Evolutionary conservation across 2,329 filamentous ascomycete genomes (phyloP), one percentile per base, ranked within the genome.

Genomic region (Malbranchea zuffiana): DNA sequence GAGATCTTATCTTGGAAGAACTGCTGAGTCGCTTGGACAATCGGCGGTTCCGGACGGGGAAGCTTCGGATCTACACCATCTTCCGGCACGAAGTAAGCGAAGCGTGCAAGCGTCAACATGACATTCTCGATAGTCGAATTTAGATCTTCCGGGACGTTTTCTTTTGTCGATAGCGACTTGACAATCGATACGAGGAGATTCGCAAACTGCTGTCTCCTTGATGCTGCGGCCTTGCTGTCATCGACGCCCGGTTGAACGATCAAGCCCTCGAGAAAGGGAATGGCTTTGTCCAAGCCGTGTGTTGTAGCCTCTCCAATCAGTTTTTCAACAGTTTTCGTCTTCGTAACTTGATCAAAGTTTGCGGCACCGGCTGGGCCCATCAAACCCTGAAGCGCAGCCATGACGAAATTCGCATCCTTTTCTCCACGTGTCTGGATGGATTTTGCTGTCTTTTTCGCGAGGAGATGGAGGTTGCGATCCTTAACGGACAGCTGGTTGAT

Each of bases 311-410:
- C 69, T 35, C 75, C 68, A 3, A 92, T 60, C 2, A 90, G 66
- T 44, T 73, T 79, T 48, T 92, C 84, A 1, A 94, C 65, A 0
- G 84, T 88, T 60, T 88, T 93, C 2, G 80, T 81, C 55, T 82
- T 90, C 1, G 87, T 93, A 40, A 81, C 69, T 45, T 82, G 78
- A 53, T 96, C 90, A 51, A 96, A 90, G 52, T 81, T 83, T 47
- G 84, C 76, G 1, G 72, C 71, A 2, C 83, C 82, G 42, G 78
- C 66, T 34, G 75, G 73, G 24, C 75, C 73, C 28, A 90, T 69
- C n/a, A 95, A 63, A 16, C 74, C 73, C 26, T 69, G 67, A 8
- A 90, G 61, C 5, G 88, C 65, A 1, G 70, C 63, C 3, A 71
- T 57, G 1, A 83, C 68, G 15, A 78, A 66, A 4, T 65, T 62